phyloP scores from a whole-genome alignment of 2,329 filamentous ascomycete species.

The Aspergillus puulaauensis region DNA sequence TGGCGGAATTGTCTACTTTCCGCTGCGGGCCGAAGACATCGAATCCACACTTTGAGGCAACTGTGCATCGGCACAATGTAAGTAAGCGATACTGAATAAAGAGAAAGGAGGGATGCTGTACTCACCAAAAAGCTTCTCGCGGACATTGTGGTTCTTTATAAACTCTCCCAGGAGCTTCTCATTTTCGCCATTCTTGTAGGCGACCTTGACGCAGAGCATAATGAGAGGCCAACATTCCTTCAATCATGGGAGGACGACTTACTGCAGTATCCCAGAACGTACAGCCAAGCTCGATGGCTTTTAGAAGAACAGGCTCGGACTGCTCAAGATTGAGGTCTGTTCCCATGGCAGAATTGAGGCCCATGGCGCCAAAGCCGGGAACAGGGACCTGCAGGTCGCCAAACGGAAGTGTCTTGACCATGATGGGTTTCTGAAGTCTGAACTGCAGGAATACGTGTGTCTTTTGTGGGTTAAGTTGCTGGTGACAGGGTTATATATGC shows the following conservation, averaged over 20 bases:
- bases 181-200: slow-evolving; percentile 49
- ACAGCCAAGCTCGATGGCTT: slow-evolving; percentile 49
- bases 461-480: too few species aligned
- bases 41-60: slow-evolving; percentile 52
- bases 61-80: slow-evolving; percentile 21
- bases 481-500: too few species aligned
- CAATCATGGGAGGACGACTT: slow-evolving; percentile 12
- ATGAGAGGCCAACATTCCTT: not conserved
- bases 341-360: slow-evolving; percentile 47
- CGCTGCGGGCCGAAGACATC: slow-evolving; percentile 32
- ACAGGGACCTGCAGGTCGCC: slow-evolving; percentile 38
- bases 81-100: not conserved
- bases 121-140: slow-evolving; percentile 41
- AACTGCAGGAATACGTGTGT: too few species aligned
- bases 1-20: slow-evolving; percentile 45
- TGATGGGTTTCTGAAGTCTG: slow-evolving; percentile 11
- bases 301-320: slow-evolving; percentile 51
- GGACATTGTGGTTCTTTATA: slow-evolving; percentile 51
- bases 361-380: slow-evolving; percentile 54
- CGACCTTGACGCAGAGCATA: slow-evolving; percentile 32
- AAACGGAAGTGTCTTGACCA: slow-evolving; percentile 47
- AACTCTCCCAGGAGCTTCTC: slow-evolving; percentile 53
- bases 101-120: too few species aligned
- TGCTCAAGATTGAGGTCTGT: slow-evolving; percentile 44
- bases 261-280: slow-evolving; percentile 50